phyloP scores from a whole-genome alignment of 2,329 filamentous ascomycete genomes.

The Colletotrichum sojae region DNA sequence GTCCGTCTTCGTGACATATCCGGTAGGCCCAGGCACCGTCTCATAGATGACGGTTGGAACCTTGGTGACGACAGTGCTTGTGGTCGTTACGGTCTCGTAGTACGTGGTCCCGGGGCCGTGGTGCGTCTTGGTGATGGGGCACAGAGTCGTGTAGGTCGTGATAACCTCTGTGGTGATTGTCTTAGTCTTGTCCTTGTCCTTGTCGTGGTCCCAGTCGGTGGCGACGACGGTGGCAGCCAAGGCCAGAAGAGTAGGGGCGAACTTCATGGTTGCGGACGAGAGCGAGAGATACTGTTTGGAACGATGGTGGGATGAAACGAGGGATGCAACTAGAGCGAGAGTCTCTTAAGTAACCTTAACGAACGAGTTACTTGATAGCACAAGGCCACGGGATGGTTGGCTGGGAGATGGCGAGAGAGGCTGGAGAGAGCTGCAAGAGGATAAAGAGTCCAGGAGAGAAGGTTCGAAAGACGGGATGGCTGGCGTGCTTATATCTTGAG shows the following conservation, averaged over 20 bases:
- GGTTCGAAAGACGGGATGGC: slow-evolving; percentile 28
- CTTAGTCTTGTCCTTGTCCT: slow-evolving; percentile 36
- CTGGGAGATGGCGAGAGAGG: slow-evolving; percentile 30
- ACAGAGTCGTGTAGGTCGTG: slow-evolving; percentile 31
- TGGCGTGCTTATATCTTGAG: slow-evolving; percentile 41
- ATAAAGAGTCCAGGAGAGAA: slow-evolving; percentile 12
- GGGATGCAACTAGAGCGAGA: slow-evolving; percentile 35
- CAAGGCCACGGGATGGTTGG: slow-evolving; percentile 36
- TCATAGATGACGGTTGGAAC: slow-evolving; percentile 52
- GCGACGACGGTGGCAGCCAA: slow-evolving; percentile 33
- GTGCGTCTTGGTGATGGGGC: slow-evolving; percentile 40
- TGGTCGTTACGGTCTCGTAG: slow-evolving; percentile 46
- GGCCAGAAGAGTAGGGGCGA: slow-evolving; percentile 33
- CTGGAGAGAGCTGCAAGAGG: slow-evolving; percentile 32
- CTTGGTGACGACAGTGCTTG: slow-evolving; percentile 49
- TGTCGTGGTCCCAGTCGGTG: slow-evolving; percentile 35
- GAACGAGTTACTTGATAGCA: slow-evolving; percentile 40
- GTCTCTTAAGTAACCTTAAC: slow-evolving; percentile 43
- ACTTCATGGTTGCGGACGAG: slow-evolving; percentile 35
- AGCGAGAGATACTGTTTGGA: slow-evolving; percentile 29
- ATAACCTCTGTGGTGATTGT: slow-evolving; percentile 21
- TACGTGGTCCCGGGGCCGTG: slow-evolving; percentile 42
- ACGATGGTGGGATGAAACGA: slow-evolving; percentile 26
- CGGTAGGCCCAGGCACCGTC: slow-evolving; percentile 50
- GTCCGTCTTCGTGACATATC: slow-evolving; percentile 53